These are phyloP conservation scores for Millerozyma miso DNA, from an alignment of 805 yeast genomes.

Conservation along the genomic window DNA sequence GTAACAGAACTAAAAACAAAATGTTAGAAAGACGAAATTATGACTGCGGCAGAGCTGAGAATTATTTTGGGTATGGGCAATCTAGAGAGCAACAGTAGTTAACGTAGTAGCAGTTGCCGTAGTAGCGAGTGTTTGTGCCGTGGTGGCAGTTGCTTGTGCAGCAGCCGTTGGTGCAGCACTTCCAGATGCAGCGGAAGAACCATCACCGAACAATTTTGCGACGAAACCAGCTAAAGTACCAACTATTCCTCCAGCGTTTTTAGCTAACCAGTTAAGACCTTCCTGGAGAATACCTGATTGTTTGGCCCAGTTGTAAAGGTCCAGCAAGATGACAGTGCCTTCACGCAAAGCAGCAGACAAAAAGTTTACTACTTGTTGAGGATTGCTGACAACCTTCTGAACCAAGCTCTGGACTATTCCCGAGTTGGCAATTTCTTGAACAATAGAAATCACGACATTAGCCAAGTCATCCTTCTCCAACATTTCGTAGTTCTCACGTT, in stretches of 20 bases:
- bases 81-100: slow-evolving; percentile 6
- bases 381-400: slow-evolving; percentile 34
- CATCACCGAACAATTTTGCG: slow-evolving; percentile 20
- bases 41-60: neutral
- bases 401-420: slow-evolving; percentile 29
- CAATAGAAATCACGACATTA: slow-evolving; percentile 23
- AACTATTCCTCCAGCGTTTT: slow-evolving; percentile 23
- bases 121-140: slow-evolving; percentile 10
- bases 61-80: neutral
- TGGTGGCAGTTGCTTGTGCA: slow-evolving; percentile 11
- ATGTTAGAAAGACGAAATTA: too few species aligned
- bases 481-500: slow-evolving; percentile 18
- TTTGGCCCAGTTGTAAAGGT: slow-evolving; percentile 35
- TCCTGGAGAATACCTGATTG: slow-evolving; percentile 28
- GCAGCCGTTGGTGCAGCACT: slow-evolving; percentile 19
- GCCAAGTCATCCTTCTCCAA: slow-evolving; percentile 35
- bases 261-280: slow-evolving; percentile 20
- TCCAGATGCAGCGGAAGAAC: slow-evolving; percentile 21
- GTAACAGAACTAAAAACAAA: too few species aligned
- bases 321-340: slow-evolving; percentile 31
- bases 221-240: slow-evolving; percentile 23
- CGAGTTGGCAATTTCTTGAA: slow-evolving; percentile 27
- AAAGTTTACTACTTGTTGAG: slow-evolving; percentile 27
- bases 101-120: slow-evolving; percentile 10
- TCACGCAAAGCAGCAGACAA: slow-evolving; percentile 29